Evolutionary conservation across 768 basidiomycete genomes (phyloP).

Genomic region (Macrolepiota fuliginosa): DNA sequence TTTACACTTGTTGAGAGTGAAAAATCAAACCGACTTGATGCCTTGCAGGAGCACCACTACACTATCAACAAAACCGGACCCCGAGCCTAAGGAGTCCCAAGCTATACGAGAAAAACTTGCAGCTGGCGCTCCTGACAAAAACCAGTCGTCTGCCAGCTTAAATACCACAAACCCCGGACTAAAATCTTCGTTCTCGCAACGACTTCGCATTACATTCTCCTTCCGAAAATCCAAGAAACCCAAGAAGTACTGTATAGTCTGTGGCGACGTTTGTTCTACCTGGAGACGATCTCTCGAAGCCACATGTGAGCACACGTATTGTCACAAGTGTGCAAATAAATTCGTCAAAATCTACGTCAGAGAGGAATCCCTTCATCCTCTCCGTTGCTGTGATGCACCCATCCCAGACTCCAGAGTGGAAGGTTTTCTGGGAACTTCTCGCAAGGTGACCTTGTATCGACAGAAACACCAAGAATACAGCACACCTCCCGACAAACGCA

Average conservation of each 20-base stretch:
- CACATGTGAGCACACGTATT: conserved; percentile 13
- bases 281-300: not conserved
- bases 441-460: not conserved
- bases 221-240: too few species aligned
- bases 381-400: conserved; percentile 14
- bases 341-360: conserved; percentile 9
- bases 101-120: too few species aligned
- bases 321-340: conserved; percentile 2
- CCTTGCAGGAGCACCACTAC: too few species aligned
- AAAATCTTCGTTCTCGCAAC: too few species aligned
- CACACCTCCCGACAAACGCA: conserved; percentile 1
- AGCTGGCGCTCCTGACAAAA: too few species aligned
- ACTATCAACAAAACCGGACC: too few species aligned
- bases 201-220: too few species aligned
- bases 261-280: not conserved
- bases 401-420: not conserved
- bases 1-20: too few species aligned
- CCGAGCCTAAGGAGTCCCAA: too few species aligned
- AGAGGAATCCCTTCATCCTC: conserved; percentile 14
- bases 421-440: not conserved
- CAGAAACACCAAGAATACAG: conserved; percentile 10
- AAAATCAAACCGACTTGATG: too few species aligned
- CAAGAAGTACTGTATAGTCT: not conserved
- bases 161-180: too few species aligned
- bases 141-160: too few species aligned